These are phyloP conservation scores for Plasmodium gallinaceum DNA, from an alignment of 169 alveolate genomes.

Conservation along the genomic window DNA sequence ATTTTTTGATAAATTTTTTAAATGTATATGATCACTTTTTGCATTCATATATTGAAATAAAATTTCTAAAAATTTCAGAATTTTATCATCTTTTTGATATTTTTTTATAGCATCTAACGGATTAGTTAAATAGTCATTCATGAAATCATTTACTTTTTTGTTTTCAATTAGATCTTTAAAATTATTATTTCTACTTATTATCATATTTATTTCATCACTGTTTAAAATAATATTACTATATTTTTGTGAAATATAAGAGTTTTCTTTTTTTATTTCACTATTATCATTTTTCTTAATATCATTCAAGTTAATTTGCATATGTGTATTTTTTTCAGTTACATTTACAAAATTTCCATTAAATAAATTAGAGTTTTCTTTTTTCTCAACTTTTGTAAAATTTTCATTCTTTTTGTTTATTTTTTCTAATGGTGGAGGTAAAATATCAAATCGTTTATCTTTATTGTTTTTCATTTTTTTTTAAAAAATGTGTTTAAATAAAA, in stretches of 20 bases:
- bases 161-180: constrained; percentile 22
- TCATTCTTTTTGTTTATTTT: constrained; percentile 10
- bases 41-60: constrained; percentile 61
- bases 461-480: constrained; percentile 23
- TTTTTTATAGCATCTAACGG: constrained; percentile 50
- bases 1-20: constrained; percentile 7
- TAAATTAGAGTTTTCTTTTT: neutral
- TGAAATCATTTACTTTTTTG: constrained; percentile 17
- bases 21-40: constrained; percentile 34
- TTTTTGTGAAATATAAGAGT: constrained; percentile 8
- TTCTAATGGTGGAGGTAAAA: constrained; percentile 58
- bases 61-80: constrained; percentile 13
- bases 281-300: neutral
- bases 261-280: neutral
- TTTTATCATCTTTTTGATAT: constrained; percentile 22
- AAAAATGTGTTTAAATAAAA: neutral
- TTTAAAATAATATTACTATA: constrained; percentile 59
- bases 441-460: constrained; percentile 10
- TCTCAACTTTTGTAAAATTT: neutral
- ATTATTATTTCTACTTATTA: constrained; percentile 9
- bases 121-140: constrained; percentile 38
- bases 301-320: neutral
- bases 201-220: constrained; percentile 30
- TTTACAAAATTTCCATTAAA: neutral
- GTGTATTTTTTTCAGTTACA: neutral